Evolutionary conservation across 2,329 filamentous ascomycete genomes (phyloP).

Genomic region (Sclerotinia borealis): DNA sequence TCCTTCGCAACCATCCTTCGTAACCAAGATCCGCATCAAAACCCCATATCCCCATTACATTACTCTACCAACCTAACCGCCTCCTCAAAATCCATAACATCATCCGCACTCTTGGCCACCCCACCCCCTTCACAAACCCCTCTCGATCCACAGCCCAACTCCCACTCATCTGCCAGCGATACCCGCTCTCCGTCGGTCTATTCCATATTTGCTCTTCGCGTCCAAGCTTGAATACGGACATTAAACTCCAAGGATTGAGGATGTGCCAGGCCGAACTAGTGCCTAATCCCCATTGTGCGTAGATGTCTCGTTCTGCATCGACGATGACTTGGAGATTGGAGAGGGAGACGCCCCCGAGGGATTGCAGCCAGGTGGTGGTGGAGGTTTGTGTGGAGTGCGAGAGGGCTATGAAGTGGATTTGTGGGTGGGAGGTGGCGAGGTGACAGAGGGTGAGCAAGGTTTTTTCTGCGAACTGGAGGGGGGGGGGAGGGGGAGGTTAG

Average conservation of each 20-base stretch:
- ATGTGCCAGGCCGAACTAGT: constrained; percentile 53
- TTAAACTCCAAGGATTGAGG: constrained; percentile 51
- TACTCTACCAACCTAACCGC: constrained; percentile 30
- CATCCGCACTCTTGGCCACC: constrained; percentile 43
- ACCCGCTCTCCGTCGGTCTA: constrained; percentile 57
- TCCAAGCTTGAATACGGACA: constrained; percentile 51
- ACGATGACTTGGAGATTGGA: constrained; percentile 54
- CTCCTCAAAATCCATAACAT: constrained; percentile 48
- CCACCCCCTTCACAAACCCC: constrained; percentile 47
- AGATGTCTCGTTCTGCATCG: constrained; percentile 54
- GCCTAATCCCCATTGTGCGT: constrained; percentile 61
- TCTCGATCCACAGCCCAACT: constrained; percentile 54
- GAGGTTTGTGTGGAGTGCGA: constrained; percentile 56
- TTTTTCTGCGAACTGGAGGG: constrained; percentile 50
- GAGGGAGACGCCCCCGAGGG: constrained; percentile 34
- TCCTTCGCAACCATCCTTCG: too few species aligned
- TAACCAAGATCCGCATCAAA: not conserved
- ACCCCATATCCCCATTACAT: constrained; percentile 23
- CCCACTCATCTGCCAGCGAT: constrained; percentile 62
- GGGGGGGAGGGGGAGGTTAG: not conserved
- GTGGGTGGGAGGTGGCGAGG: constrained; percentile 44
- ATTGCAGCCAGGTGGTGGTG: constrained; percentile 37
- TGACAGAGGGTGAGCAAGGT: constrained; percentile 50
- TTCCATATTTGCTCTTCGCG: constrained; percentile 62
- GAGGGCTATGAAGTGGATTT: constrained; percentile 53